These are phyloP conservation scores for Alternaria solani DNA, from an alignment of 2,329 filamentous ascomycete species.

Conservation along the genomic window DNA sequence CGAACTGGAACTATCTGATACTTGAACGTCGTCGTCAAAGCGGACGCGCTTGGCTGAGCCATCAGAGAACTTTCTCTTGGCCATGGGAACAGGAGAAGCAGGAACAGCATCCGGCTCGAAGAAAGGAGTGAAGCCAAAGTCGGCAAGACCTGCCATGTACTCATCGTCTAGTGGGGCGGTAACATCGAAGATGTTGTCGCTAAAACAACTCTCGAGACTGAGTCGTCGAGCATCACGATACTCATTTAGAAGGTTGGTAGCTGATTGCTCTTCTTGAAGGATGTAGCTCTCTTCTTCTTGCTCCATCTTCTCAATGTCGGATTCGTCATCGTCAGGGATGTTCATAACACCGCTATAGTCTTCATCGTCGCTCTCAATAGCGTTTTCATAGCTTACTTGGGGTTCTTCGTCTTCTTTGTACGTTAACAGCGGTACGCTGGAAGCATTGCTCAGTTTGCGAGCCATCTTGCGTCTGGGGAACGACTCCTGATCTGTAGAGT, in stretches of 20 bases:
- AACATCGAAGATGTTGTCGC: slow-evolving; percentile 46
- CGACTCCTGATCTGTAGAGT: slow-evolving; percentile 37
- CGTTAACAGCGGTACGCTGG: slow-evolving; percentile 45
- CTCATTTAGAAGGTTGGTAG: slow-evolving; percentile 40
- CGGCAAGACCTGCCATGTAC: slow-evolving; percentile 37
- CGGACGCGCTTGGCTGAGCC: slow-evolving; percentile 70
- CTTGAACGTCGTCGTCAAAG: slow-evolving; percentile 71
- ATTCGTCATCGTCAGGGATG: slow-evolving; percentile 76
- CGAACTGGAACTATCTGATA: slow-evolving; percentile 65
- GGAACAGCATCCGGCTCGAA: slow-evolving; percentile 54
- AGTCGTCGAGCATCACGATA: slow-evolving; percentile 46
- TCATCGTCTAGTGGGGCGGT: slow-evolving; percentile 37
- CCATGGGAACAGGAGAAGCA: slow-evolving; percentile 48
- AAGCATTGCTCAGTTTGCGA: slow-evolving; percentile 46
- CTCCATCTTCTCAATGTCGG: slow-evolving; percentile 80
- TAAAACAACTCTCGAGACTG: slow-evolving; percentile 45
- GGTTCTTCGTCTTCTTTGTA: slow-evolving; percentile 40
- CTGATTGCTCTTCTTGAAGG: slow-evolving; percentile 53
- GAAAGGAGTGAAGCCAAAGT: slow-evolving; percentile 47
- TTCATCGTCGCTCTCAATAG: slow-evolving; percentile 51
- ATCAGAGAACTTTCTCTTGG: slow-evolving; percentile 49
- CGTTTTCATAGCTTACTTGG: slow-evolving; percentile 43
- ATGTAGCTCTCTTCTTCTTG: slow-evolving; percentile 81
- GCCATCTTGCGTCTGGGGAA: slow-evolving; percentile 52
- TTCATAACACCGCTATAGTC: slow-evolving; percentile 79